phyloP scores from a whole-genome alignment of 139 green algal genomes.

The Raphidocelis subcapitata region DNA sequence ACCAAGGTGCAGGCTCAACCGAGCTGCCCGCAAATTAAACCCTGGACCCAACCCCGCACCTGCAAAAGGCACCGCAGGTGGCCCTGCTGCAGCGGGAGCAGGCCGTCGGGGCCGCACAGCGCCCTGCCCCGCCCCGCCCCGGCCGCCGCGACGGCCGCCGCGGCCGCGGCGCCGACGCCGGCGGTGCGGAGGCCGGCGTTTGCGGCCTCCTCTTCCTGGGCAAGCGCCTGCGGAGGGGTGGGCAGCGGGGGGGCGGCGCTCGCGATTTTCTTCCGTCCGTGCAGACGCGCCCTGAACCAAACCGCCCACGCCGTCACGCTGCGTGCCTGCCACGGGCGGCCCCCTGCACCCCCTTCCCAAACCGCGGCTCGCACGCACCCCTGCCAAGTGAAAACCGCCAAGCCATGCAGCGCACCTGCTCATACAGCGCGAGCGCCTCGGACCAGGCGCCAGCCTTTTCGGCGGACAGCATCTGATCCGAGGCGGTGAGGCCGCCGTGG shows the following conservation, averaged over 20 bases:
- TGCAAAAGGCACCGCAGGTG: slow-evolving; percentile 68
- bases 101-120: slow-evolving; percentile 2
- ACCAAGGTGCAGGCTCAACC: too few species aligned
- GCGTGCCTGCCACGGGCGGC: too few species aligned
- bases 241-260: background rate
- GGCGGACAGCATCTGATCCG: slow-evolving; percentile 68
- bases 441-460: slow-evolving; percentile 88
- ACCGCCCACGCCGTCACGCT: too few species aligned
- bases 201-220: background rate
- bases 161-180: background rate
- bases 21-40: too few species aligned
- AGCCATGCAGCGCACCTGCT: slow-evolving; percentile 53
- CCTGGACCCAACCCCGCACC: background rate
- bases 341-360: slow-evolving; percentile 5
- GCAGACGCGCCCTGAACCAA: background rate
- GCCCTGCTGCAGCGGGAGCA: slow-evolving; percentile 48
- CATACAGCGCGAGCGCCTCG: slow-evolving; percentile 85
- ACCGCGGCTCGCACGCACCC: background rate
- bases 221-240: background rate
- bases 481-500: slow-evolving; percentile 47
- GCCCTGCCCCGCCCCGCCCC: background rate
- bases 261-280: background rate
- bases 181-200: background rate
- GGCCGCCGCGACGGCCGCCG: background rate
- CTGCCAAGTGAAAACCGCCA: background rate